Evolutionary conservation across 1,139 yeast species (phyloP).

Genomic region (Geotrichum restrictum): DNA sequence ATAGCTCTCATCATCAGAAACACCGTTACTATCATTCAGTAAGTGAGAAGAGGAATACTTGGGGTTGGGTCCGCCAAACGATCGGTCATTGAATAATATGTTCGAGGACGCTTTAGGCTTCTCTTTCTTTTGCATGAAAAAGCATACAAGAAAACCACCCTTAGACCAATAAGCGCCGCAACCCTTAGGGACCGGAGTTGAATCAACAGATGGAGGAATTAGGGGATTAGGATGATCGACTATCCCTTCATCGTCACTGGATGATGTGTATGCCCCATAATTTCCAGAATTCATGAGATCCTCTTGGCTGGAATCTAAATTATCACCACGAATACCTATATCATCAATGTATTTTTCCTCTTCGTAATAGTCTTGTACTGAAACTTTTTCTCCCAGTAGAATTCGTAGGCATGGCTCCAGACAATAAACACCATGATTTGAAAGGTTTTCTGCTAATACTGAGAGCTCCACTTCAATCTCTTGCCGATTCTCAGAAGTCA

Average conservation of each 20-base stretch:
- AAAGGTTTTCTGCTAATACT: conserved; percentile 55
- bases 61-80: not conserved
- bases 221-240: conserved; percentile 8
- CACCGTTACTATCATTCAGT: conserved; percentile 9
- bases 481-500: conserved; percentile 47
- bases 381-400: conserved; percentile 76
- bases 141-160: conserved; percentile 74
- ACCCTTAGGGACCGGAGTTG: conserved; percentile 83
- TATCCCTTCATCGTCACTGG: conserved; percentile 31
- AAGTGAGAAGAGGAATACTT: conserved; percentile 5
- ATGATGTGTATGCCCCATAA: conserved; percentile 25
- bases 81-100: conserved; percentile 3
- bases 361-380: conserved; percentile 43
- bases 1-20: conserved; percentile 18
- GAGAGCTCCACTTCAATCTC: conserved; percentile 52
- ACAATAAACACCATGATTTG: conserved; percentile 61
- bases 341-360: conserved; percentile 40
- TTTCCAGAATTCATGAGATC: conserved; percentile 3
- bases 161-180: conserved; percentile 90
- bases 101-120: conserved; percentile 8
- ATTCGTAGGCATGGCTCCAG: conserved; percentile 75
- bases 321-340: not conserved
- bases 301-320: not conserved
- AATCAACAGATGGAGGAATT: not conserved
- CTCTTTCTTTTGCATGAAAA: conserved; percentile 56